Evolutionary conservation across 768 basidiomycete genomes (phyloP).

Genomic region (Tubosaeta brunneosetosa): DNA sequence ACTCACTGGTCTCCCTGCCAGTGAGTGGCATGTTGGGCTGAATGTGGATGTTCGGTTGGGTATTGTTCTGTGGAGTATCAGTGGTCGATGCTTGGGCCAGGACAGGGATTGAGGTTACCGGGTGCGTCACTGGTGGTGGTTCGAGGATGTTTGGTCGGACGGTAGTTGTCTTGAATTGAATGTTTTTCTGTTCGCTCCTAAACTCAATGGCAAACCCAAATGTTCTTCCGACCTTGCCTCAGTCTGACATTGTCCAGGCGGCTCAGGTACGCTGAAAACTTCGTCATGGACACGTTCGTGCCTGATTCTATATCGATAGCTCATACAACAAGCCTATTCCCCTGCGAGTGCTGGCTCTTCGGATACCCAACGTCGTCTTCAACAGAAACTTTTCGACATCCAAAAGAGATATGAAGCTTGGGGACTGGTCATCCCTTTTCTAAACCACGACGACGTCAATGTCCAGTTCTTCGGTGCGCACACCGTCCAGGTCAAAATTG

Average conservation of each 20-base stretch:
- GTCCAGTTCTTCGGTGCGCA: slow-evolving; percentile 96
- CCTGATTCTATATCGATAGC: slow-evolving; percentile 35
- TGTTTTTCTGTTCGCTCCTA: no score
- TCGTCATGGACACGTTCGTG: slow-evolving; percentile 4
- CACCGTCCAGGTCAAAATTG: slow-evolving; percentile 90
- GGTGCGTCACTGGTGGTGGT: slow-evolving; percentile 14
- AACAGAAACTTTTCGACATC: slow-evolving; percentile 71
- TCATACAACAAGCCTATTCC: slow-evolving; percentile 66
- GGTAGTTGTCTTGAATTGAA: not conserved
- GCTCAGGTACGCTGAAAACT: slow-evolving; percentile 44
- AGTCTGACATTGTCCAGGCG: slow-evolving; percentile 53
- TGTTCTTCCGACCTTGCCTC: slow-evolving; percentile 52
- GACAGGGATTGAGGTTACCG: slow-evolving; percentile 6
- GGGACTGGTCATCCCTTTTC: slow-evolving; percentile 76
- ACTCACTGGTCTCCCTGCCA: slow-evolving; percentile 3
- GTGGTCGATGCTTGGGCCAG: slow-evolving; percentile 39
- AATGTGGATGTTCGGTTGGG: slow-evolving; percentile 47
- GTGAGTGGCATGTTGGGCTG: slow-evolving; percentile 46
- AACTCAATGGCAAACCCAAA: slow-evolving; percentile 18
- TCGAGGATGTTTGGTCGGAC: not conserved
- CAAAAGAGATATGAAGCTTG: slow-evolving; percentile 77
- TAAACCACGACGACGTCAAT: slow-evolving; percentile 67
- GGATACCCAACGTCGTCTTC: slow-evolving; percentile 57
- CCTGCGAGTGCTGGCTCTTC: slow-evolving; percentile 47
- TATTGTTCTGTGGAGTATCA: slow-evolving; percentile 39